Evolutionary conservation across 345 rosid species (phyloP).

Genomic region (Boechera retrofracta): DNA sequence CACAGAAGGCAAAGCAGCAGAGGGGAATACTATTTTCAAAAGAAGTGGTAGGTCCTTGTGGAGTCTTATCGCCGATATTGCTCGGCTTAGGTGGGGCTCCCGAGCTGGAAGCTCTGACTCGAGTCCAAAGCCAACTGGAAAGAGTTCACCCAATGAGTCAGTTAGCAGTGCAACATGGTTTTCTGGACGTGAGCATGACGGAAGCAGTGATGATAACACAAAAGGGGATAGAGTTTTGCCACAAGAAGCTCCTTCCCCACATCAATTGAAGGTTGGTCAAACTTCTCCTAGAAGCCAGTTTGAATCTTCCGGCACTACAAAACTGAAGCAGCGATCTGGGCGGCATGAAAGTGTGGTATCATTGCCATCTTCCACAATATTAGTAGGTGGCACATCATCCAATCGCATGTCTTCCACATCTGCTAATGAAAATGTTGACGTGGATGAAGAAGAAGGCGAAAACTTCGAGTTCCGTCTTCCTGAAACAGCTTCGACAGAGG

Average conservation of each 20-base stretch:
- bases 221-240: conserved; percentile 49
- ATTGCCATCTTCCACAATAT: conserved; percentile 43
- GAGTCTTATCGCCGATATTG: conserved; percentile 70
- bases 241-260: conserved; percentile 50
- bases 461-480: conserved; percentile 38
- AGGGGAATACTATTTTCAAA: conserved; percentile 52
- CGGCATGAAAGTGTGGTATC: conserved; percentile 47
- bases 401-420: conserved; percentile 50
- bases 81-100: conserved; percentile 73
- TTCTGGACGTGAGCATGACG: conserved; percentile 82
- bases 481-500: conserved; percentile 44
- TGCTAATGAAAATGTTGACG: conserved; percentile 45
- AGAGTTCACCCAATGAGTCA: conserved; percentile 70
- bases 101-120: conserved; percentile 63
- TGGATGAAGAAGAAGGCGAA: conserved; percentile 41
- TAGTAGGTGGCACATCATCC: conserved; percentile 53
- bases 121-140: conserved; percentile 56
- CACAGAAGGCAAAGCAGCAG: conserved; percentile 46
- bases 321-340: conserved; percentile 44
- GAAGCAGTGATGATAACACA: conserved; percentile 57
- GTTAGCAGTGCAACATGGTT: conserved; percentile 73
- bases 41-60: conserved; percentile 79
- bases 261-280: conserved; percentile 47
- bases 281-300: conserved; percentile 47
- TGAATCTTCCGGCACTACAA: conserved; percentile 44